Conservation (phyloP, 805 yeast species). For the Candida hispaniensis region DNA sequence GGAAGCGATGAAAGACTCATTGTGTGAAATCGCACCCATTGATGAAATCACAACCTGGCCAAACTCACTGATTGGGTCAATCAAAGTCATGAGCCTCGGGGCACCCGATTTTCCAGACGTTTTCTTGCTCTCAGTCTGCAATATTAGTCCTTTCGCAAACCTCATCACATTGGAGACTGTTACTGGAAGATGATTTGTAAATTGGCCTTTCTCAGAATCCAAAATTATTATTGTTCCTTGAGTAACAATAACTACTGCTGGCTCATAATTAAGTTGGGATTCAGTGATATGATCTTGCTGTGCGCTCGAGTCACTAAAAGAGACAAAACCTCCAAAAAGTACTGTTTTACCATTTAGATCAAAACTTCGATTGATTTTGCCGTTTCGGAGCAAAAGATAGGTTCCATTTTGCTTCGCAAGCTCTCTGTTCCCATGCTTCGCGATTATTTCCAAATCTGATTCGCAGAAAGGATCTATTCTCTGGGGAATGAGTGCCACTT, state of each 20-base stretch:
- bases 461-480: too few species aligned
- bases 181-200: constrained; percentile 61
- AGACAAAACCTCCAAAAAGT: too few species aligned
- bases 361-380: too few species aligned
- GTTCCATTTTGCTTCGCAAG: too few species aligned
- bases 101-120: constrained; percentile 16
- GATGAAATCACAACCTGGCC: constrained; percentile 64
- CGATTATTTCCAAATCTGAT: too few species aligned
- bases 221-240: constrained; percentile 53
- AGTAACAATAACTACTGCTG: constrained; percentile 54
- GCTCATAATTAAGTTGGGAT: too few species aligned
- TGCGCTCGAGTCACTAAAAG: too few species aligned
- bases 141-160: constrained; percentile 55
- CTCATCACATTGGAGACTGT: constrained; percentile 48
- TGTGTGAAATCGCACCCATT: constrained; percentile 48
- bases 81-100: constrained; percentile 47
- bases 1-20: constrained; percentile 50
- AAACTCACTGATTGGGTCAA: constrained; percentile 65
- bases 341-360: too few species aligned
- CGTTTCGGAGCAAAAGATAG: too few species aligned
- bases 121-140: constrained; percentile 41
- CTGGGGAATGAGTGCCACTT: too few species aligned
- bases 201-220: constrained; percentile 46
- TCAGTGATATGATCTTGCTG: too few species aligned
- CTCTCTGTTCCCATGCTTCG: too few species aligned